Evolutionary conservation across 202 grass and related monocot genomes (phyloP).

Genomic region (Alloteropsis angusta): DNA sequence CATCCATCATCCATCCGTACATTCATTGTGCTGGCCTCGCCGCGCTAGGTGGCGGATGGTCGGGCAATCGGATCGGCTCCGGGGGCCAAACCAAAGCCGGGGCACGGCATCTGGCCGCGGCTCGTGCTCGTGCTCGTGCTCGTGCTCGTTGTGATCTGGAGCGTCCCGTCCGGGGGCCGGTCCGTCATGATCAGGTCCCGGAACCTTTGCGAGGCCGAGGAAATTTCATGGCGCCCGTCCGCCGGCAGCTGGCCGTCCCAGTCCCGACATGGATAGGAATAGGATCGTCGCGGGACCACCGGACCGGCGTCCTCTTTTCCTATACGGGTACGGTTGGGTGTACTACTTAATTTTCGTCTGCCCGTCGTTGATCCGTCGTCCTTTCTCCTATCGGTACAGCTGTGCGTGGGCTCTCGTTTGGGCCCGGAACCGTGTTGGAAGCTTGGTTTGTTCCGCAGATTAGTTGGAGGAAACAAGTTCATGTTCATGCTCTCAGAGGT

Average conservation of each 20-base stretch:
- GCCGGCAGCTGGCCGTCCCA: background rate
- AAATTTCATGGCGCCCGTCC: conserved; percentile 1
- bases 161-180: background rate
- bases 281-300: background rate
- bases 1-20: background rate
- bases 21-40: background rate
- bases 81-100: background rate
- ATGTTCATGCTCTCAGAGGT: background rate
- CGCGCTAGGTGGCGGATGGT: background rate
- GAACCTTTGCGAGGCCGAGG: background rate
- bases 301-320: background rate
- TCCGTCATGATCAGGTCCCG: background rate
- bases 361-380: background rate
- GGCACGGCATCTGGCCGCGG: too few relatives aligned
- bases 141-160: background rate
- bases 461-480: background rate
- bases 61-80: background rate
- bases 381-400: background rate
- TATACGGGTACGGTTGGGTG: background rate
- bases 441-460: background rate
- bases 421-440: background rate
- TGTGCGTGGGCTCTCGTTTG: background rate
- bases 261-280: background rate
- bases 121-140: background rate
- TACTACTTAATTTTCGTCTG: background rate